Base-by-base conservation (phyloP, 2,329 filamentous ascomycete genomes). In the Parasarocladium wereldwijsianum region DNA sequence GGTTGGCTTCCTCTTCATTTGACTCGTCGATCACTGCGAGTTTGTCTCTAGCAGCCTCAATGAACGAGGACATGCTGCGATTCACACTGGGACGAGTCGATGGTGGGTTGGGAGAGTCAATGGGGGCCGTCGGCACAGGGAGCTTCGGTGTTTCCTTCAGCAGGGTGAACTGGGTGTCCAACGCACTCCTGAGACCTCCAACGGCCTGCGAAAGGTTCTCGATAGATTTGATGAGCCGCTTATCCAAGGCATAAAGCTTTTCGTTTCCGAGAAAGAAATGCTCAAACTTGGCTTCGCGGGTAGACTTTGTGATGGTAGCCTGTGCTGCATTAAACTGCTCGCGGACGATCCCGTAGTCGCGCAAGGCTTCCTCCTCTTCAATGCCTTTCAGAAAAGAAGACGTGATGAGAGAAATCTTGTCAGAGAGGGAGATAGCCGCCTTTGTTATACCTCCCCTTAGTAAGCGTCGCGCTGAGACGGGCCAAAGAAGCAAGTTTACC, bases 211-310 rank as follows among this genome's bases (percentile, higher is more conserved):
- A 76, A 17, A 96, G 64, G 26, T 72, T 75, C 49, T 93, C 83
- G 43, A 96, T 70, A 40, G 82, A 87, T 44, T 83, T 78, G 25
- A 87, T 79, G 4, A 96, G 66, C 15, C 70, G 74, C 39, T 77
- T 76, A 44, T 94, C 82, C 3, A 92, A 65, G 21, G 67, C 64
- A 49, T 92, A 92, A 37, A 87, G 68, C 32, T 66, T 67, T 48
- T 93, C 86, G 3, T 71, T 76, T 2, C 87, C 87, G 4, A 84
- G 51, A 3, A 86, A 58, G 44, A 82, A 93, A 45, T 93, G 82
- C 50, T 96, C 87, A 34, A 83, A 76, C 47, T 87, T 93, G 10
- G 86, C 80, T 50, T 96, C 87, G 38, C 73, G 70, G 9, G 93
- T 60, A 36, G 82, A 77, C 47, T 78, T 82, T 30, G 78, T 72